Percentiles rank a stretch among this genome's conserved stretches.
Conservation (phyloP, 1,139 yeast genomes). For the Suhomyces panamericanus region DNA sequence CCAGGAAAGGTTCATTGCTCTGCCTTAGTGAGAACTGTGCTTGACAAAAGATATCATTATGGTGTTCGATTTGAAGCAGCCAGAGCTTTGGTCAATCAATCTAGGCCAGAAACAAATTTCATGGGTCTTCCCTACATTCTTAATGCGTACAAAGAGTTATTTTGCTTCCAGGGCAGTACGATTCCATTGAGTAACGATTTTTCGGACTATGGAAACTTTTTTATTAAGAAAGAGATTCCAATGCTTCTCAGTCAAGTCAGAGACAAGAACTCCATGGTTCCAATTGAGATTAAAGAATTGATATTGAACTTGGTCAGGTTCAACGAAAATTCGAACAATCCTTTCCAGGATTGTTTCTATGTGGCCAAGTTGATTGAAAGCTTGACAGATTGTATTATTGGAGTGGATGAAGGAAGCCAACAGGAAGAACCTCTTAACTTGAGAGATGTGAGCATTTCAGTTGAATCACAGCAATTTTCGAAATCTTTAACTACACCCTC, state of each 20-base stretch:
- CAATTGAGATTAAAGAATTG: conserved; percentile 59
- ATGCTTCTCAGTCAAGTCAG: conserved; percentile 58
- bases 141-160: conserved; percentile 66
- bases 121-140: conserved; percentile 75
- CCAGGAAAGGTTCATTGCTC: conserved; percentile 73
- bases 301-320: conserved; percentile 72
- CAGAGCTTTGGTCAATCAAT: conserved; percentile 65
- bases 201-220: conserved; percentile 62
- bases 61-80: conserved; percentile 92
- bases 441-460: conserved; percentile 23
- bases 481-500: conserved; percentile 1
- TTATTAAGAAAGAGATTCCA: conserved; percentile 70
- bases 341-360: conserved; percentile 73
- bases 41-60: conserved; percentile 84
- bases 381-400: conserved; percentile 43
- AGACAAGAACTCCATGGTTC: conserved; percentile 67
- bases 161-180: conserved; percentile 65
- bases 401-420: neutral
- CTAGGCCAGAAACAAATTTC: conserved; percentile 60
- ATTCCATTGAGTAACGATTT: conserved; percentile 84
- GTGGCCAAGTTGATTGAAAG: conserved; percentile 59
- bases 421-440: conserved; percentile 19
- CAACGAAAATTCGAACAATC: conserved; percentile 83
- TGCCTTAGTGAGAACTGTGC: conserved; percentile 70
- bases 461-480: neutral